Percentiles rank a stretch among this genome's conserved stretches.
phyloP scores from a whole-genome alignment of 768 basidiomycete genomes.

The Mycena kentingensis region DNA sequence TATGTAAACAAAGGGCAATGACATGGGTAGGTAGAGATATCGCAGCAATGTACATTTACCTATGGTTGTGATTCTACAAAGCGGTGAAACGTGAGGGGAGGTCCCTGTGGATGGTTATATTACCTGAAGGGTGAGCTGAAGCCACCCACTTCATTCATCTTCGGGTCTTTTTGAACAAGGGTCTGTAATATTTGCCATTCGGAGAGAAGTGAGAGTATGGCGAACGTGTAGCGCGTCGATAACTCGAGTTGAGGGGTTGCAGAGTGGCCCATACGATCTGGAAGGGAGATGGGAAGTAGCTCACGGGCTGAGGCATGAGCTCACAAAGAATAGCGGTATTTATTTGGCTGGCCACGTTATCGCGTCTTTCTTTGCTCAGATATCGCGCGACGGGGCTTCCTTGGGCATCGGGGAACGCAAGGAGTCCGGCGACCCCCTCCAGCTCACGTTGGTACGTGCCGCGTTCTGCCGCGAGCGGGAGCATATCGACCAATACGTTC shows the following conservation, averaged over 20 bases:
- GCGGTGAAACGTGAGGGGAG: too few species aligned
- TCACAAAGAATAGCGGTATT: conserved; percentile 82
- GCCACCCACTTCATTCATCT: too few species aligned
- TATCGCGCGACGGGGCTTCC: conserved; percentile 75
- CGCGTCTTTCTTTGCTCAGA: conserved; percentile 73
- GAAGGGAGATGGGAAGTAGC: neutral
- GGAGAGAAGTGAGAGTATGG: conserved; percentile 59
- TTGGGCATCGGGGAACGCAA: conserved; percentile 85
- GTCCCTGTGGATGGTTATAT: too few species aligned
- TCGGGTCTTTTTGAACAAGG: too few species aligned
- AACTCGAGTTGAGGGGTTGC: conserved; percentile 66
- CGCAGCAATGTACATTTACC: too few species aligned
- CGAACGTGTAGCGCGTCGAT: conserved; percentile 63
- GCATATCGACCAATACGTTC: conserved; percentile 57
- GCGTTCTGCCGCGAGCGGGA: conserved; percentile 58
- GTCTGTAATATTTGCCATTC: conserved; percentile 49
- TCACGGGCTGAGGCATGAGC: conserved; percentile 30
- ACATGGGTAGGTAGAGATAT: too few species aligned
- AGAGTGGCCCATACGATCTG: conserved; percentile 55
- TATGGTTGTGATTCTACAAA: too few species aligned
- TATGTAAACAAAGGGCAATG: too few species aligned
- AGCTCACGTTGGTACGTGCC: conserved; percentile 70
- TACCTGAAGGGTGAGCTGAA: too few species aligned
- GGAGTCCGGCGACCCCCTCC: conserved; percentile 68
- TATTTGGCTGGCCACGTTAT: conserved; percentile 84